A percentile compares a stretch with the other conserved stretches of the same genome.
These are phyloP conservation scores for Trichosporon asahii DNA, from an alignment of 1,284 basidiomycete genomes.

Conservation along the genomic window DNA sequence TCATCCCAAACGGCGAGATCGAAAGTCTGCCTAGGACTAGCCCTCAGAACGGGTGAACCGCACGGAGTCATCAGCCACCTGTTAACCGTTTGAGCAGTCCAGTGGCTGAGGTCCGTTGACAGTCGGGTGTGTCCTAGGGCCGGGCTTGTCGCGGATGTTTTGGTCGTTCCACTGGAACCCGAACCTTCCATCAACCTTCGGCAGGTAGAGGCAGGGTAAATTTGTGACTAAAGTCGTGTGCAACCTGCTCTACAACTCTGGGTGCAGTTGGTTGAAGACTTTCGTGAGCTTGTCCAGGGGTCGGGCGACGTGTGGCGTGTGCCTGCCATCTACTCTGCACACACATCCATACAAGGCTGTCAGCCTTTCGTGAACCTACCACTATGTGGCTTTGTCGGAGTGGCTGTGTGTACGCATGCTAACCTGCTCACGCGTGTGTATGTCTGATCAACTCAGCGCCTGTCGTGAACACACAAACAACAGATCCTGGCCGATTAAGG, in stretches of 20 bases:
- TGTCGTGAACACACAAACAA: too few species aligned
- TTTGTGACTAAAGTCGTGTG: neutral
- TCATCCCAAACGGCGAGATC: too few species aligned
- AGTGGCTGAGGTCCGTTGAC: neutral
- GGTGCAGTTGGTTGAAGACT: neutral
- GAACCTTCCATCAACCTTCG: neutral
- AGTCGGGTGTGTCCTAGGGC: neutral
- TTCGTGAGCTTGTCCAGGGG: neutral
- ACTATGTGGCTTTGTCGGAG: neutral
- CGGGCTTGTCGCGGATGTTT: neutral
- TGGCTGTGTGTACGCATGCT: neutral
- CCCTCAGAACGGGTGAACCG: too few species aligned
- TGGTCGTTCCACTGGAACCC: neutral
- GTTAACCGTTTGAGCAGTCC: too few species aligned
- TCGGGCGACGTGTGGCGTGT: neutral
- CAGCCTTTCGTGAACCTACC: neutral
- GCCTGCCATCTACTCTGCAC: neutral
- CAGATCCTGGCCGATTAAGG: too few species aligned
- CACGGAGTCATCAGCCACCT: too few species aligned
- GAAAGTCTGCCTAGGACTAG: too few species aligned
- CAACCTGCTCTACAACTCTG: too few species aligned
- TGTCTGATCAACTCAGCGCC: too few species aligned
- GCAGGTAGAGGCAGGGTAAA: neutral
- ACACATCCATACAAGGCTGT: neutral
- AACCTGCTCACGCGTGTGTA: neutral